phyloP scores from a whole-genome alignment of 805 yeast genomes.

The Lipomyces spencermartinsiae region DNA sequence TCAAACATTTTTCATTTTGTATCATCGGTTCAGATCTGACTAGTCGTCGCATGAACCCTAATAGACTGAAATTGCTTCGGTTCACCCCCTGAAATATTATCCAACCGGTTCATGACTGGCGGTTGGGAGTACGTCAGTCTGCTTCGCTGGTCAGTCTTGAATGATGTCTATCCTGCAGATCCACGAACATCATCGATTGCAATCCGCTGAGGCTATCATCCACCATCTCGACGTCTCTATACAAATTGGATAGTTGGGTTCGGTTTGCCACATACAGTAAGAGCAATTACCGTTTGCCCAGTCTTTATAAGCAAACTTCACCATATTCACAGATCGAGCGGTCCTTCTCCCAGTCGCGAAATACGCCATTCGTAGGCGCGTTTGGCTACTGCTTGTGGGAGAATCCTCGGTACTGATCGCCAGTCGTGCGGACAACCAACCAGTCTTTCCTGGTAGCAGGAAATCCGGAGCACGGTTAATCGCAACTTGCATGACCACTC shows the following conservation, averaged over 20 bases:
- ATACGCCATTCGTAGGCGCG: not conserved
- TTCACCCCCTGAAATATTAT: not conserved
- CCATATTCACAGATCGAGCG: not conserved
- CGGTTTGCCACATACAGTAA: not conserved
- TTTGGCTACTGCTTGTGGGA: slow-evolving; percentile 4
- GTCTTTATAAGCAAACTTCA: not conserved
- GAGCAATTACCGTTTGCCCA: not conserved
- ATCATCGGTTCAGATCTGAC: not conserved
- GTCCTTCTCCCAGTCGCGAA: slow-evolving; percentile 4
- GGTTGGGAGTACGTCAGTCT: not conserved
- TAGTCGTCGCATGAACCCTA: not conserved
- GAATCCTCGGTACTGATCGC: not conserved
- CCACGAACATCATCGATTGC: not conserved
- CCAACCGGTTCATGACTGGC: not conserved
- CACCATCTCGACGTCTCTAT: not conserved
- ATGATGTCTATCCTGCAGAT: not conserved
- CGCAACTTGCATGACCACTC: not conserved
- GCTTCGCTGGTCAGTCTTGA: not conserved
- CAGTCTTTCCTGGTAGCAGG: not conserved
- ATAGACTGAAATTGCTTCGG: not conserved
- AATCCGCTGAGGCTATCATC: not conserved
- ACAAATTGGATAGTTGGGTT: not conserved
- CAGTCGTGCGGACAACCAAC: not conserved
- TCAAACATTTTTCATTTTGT: too few relatives aligned
- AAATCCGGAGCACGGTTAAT: not conserved